Conservation (phyloP, 179 eudicot species). For the Corrigiola litoralis region DNA sequence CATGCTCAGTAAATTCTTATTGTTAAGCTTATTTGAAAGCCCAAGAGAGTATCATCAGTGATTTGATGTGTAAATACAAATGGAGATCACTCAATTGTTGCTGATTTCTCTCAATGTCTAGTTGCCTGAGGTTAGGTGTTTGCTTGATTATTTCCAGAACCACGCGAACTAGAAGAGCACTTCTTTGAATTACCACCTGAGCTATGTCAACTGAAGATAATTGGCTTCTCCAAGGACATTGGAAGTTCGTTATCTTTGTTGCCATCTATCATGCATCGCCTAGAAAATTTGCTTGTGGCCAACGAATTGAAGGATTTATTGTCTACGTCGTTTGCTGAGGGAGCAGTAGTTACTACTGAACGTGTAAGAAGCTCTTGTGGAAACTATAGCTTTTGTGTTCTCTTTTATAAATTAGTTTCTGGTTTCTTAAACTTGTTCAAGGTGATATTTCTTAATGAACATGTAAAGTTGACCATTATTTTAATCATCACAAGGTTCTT, state of each 20-base stretch:
- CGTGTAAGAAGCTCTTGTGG: slow-evolving; percentile 53
- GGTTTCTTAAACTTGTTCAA: slow-evolving; percentile 1
- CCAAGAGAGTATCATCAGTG: not conserved
- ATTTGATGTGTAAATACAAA: not conserved
- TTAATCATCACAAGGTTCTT: slow-evolving; percentile 51
- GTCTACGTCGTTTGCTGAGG: slow-evolving; percentile 72
- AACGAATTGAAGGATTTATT: slow-evolving; percentile 67
- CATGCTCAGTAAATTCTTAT: too few relatives aligned
- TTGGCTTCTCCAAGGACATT: slow-evolving; percentile 85
- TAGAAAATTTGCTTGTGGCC: slow-evolving; percentile 89
- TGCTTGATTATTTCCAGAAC: slow-evolving; percentile 34
- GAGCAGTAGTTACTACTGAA: slow-evolving; percentile 45
- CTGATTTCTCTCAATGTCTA: not conserved
- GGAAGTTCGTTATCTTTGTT: slow-evolving; percentile 91
- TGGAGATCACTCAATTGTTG: not conserved
- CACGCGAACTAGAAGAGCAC: slow-evolving; percentile 76
- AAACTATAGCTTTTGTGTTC: slow-evolving; percentile 2
- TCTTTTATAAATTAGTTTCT: not conserved
- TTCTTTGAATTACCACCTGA: slow-evolving; percentile 93
- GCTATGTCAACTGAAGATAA: slow-evolving; percentile 76
- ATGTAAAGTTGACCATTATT: not conserved
- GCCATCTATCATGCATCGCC: slow-evolving; percentile 89
- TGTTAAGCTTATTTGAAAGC: too few relatives aligned
- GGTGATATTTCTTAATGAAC: not conserved
- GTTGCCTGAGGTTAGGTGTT: not conserved